Percentiles rank a stretch among this genome's conserved stretches.
phyloP scores from a whole-genome alignment of 352 stramenopile genomes.

The Phytophthora macrochlamydospora region DNA sequence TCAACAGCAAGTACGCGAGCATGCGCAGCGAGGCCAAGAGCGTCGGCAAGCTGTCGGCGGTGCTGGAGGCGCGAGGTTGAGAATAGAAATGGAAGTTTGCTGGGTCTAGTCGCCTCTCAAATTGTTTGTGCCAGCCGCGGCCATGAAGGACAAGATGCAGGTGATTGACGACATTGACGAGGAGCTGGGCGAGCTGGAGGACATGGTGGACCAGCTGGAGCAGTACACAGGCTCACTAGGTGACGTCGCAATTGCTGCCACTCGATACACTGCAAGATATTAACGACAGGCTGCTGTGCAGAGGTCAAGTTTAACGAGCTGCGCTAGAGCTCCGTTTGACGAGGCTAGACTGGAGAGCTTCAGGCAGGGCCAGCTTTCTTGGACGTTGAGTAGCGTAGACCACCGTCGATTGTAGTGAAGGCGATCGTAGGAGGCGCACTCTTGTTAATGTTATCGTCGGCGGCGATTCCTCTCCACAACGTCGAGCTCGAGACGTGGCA shows the following conservation, averaged over 20 bases:
- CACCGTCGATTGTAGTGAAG: no score
- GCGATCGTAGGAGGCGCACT: no score
- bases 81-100: background rate
- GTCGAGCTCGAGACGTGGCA: no score
- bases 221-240: slow-evolving; percentile 76
- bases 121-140: slow-evolving; percentile 32
- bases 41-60: slow-evolving; percentile 67
- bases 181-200: slow-evolving; percentile 84
- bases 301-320: slow-evolving; percentile 81
- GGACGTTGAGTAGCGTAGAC: no score
- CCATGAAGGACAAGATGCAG: slow-evolving; percentile 77
- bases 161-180: slow-evolving; percentile 86
- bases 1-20: slow-evolving; percentile 65
- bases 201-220: slow-evolving; percentile 89
- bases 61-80: slow-evolving; percentile 73
- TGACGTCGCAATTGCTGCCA: slow-evolving; percentile 27
- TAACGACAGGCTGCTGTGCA: slow-evolving; percentile 17
- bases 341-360: background rate
- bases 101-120: no score
- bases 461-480: no score
- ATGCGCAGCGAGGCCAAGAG: slow-evolving; percentile 67
- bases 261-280: background rate
- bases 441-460: no score
- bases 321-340: background rate
- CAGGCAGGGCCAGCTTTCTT: no score